phyloP scores from a whole-genome alignment of 83 land plant genomes.

The Picea engelmannii region DNA sequence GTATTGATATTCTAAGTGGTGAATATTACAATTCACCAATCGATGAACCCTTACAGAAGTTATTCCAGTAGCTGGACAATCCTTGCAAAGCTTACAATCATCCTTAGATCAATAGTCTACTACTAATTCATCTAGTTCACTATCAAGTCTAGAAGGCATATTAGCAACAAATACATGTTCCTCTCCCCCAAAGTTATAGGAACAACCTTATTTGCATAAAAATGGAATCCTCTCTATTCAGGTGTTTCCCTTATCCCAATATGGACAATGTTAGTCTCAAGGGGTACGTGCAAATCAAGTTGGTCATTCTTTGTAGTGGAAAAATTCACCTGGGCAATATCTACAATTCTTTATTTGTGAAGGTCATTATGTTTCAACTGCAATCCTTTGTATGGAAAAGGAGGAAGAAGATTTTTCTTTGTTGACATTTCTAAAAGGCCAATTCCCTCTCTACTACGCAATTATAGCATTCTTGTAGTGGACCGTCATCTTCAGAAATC shows the following conservation, averaged over 20 bases:
- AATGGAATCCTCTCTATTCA: neutral
- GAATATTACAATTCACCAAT: slow-evolving; percentile 14
- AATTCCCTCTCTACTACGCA: too few species aligned
- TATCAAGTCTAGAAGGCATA: too few species aligned
- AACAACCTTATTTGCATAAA: neutral
- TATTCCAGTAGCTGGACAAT: neutral
- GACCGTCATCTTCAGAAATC: too few species aligned
- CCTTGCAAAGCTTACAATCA: too few species aligned
- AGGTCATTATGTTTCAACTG: too few species aligned
- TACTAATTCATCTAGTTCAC: too few species aligned
- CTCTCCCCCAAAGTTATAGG: neutral
- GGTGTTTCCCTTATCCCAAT: neutral
- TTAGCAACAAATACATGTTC: neutral
- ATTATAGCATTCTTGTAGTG: too few species aligned
- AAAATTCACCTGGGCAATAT: slow-evolving; percentile 10
- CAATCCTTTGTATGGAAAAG: slow-evolving; percentile 1
- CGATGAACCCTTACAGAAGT: neutral
- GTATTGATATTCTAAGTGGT: slow-evolving; percentile 15
- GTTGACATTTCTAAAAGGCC: too few species aligned
- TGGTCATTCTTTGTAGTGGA: neutral
- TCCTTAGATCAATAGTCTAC: too few species aligned
- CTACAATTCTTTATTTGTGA: too few species aligned
- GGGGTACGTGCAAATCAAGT: neutral
- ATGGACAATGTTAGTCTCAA: neutral
- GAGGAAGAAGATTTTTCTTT: too few species aligned